phyloP scores from a whole-genome alignment of 2,329 filamentous ascomycete genomes.

The Nemania sp. region DNA sequence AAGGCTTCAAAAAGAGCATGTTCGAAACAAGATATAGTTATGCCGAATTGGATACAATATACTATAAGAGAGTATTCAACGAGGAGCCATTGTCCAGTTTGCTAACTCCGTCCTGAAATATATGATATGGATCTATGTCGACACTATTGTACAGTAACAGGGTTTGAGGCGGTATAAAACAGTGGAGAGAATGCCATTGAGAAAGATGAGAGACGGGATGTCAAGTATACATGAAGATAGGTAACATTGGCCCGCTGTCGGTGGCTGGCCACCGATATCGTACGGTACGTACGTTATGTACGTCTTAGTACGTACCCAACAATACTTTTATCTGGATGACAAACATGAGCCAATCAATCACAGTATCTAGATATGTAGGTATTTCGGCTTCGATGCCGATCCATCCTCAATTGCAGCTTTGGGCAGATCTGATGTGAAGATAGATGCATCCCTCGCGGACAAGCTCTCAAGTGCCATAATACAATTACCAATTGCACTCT shows the following conservation, averaged over 20 bases:
- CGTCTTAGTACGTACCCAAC: background rate
- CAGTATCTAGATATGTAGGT: no score
- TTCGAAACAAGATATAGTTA: conserved; percentile 14
- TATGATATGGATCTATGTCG: background rate
- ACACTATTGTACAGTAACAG: background rate
- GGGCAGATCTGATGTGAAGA: background rate
- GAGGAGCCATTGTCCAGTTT: background rate
- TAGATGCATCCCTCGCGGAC: conserved; percentile 9
- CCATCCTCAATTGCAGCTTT: background rate
- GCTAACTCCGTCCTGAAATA: background rate
- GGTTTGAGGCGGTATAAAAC: conserved; percentile 5
- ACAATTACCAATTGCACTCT: background rate
- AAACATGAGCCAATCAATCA: conserved; percentile 28
- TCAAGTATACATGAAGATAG: background rate
- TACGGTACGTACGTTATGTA: conserved; percentile 12
- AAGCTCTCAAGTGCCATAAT: background rate
- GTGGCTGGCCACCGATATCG: conserved; percentile 19
- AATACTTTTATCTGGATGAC: conserved; percentile 11
- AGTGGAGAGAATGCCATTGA: conserved; percentile 12
- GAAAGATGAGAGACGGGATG: conserved; percentile 5
- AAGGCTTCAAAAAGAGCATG: conserved; percentile 22
- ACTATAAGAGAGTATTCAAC: background rate
- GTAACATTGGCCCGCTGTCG: conserved; percentile 6
- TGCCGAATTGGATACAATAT: conserved; percentile 7
- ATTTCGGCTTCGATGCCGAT: conserved; percentile 7